Evolutionary conservation across 78 protist genomes (phyloP), one percentile per base, ranked within the genome.

Genomic region (Dictyostelium capitatum): DNA sequence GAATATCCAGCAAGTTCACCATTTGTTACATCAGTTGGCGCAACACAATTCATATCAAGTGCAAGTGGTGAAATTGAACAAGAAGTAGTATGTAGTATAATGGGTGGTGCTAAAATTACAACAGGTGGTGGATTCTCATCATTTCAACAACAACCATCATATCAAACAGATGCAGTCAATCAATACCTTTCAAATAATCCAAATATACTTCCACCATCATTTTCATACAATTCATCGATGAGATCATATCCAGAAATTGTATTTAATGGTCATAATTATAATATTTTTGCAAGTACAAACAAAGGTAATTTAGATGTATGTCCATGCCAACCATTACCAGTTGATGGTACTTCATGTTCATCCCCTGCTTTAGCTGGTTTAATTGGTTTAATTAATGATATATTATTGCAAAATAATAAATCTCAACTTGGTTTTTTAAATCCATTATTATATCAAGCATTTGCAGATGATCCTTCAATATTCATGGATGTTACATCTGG

Each of bases 361-460:
- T 9, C 94, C 5, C 98, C 98, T 12, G 74, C 82, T 9, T 67
- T 94, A 3, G 90, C 97, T 4, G 96, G 82, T 30, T 14, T 94
- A 30, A 59, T 96, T 14, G 20, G 96, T 10, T 53, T 89, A 17
- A 46, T 96, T 56, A 96, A 96, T 75, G 85, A 74, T 69, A 17
- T 2, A 6, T 69, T 70, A n/a, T 53, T 96, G 9, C 32, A 1
- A 59, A 25, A 30, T n/a, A 92, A 92, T 41, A 53, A 81, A 46
- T 6, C 10, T 25, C 80, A 94, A 41, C 77, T 96, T 30, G 98
- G 98, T 14, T 96, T 96, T 91, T 81, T 96, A 51, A 96, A 96
- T 91, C 98, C 98, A 30, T 73, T 75, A 19, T 8, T 96, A 23
- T 96, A 96, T 70, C 28, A 67, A 62, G 15, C 43, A 25, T 82